Evolutionary conservation across 139 green algal species (phyloP), one percentile per base, ranked within the genome.

Genomic region (Protoeuglena noctilucae): DNA sequence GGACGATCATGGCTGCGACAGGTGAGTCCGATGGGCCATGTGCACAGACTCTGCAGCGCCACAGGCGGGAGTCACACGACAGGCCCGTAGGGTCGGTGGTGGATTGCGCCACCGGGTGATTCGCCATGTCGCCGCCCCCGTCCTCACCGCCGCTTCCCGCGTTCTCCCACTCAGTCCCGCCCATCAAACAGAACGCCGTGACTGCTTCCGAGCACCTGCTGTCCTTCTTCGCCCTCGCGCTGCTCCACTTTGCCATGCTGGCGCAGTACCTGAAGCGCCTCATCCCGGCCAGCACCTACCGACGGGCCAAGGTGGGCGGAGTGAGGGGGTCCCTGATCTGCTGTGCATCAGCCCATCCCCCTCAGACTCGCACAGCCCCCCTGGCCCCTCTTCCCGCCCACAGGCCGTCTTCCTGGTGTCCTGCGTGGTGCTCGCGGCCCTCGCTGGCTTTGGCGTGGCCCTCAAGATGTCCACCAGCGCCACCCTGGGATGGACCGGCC

Each of bases 121-220:
- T n/a, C n/a, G n/a, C n/a, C n/a, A n/a, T n/a, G n/a, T n/a, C n/a
- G n/a, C n/a, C n/a, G n/a, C n/a, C n/a, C n/a, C n/a, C n/a, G n/a
- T n/a, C n/a, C n/a, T n/a, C n/a, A n/a, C n/a, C n/a, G n/a, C n/a
- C n/a, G n/a, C n/a, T n/a, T n/a, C n/a, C n/a, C n/a, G n/a, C n/a
- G n/a, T n/a, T n/a, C n/a, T n/a, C n/a, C n/a, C n/a, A n/a, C n/a
- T 43, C 34, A 12, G 84, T 95, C 51, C 88, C 88, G 1, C 88
- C 96, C 12, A 80, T 96, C 21, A 88, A 88, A 57, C 96, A 96
- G 78, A 96, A 96, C 54, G 88, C 88, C 0, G 79, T 96, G 12
- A 71, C 90, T 26, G 95, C 87, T 76, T 84, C 66, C 0, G 88
- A 96, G 72, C 88, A 96, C 77, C 94, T 96, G 74, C 84, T 68